Percentiles rank a stretch among this genome's conserved stretches.
phyloP scores from a whole-genome alignment of 306 rosid genomes.

The Quillaja saponaria region DNA sequence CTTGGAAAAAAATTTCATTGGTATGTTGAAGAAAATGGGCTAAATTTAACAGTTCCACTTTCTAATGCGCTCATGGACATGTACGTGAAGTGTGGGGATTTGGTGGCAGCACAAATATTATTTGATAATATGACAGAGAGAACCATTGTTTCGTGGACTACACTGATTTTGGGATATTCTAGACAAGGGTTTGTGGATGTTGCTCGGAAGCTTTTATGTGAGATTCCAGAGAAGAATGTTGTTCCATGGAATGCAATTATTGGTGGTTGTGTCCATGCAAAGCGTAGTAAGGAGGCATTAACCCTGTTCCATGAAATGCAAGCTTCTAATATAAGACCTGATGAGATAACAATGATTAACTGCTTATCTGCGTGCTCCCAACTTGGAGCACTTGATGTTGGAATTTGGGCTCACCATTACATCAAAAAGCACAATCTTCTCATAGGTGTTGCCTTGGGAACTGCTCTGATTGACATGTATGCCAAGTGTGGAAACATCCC shows the following conservation, averaged over 20 bases:
- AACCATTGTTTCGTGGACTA: conserved; percentile 77
- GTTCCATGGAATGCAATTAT: conserved; percentile 88
- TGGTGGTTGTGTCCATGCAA: conserved; percentile 72
- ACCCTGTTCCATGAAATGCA: conserved; percentile 82
- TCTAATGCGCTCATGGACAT: conserved; percentile 73
- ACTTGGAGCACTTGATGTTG: conserved; percentile 77
- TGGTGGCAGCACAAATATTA: conserved; percentile 47
- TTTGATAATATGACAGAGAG: conserved; percentile 57
- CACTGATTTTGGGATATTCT: conserved; percentile 76
- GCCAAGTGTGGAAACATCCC: conserved; percentile 76
- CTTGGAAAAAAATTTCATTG: conserved; percentile 57
- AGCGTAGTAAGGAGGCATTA: conserved; percentile 71
- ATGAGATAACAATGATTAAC: conserved; percentile 62
- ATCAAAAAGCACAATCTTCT: conserved; percentile 47
- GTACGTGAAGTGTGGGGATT: conserved; percentile 71
- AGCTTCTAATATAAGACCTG: conserved; percentile 53
- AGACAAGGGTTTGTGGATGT: conserved; percentile 57
- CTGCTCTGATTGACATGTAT: conserved; percentile 84
- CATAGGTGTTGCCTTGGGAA: conserved; percentile 66
- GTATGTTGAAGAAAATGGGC: conserved; percentile 38
- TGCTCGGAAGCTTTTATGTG: conserved; percentile 51
- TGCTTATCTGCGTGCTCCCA: conserved; percentile 84
- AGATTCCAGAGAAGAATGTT: conserved; percentile 70
- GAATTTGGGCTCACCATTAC: conserved; percentile 80
- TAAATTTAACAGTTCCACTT: conserved; percentile 64